Percentiles rank a stretch among this genome's conserved stretches.
phyloP scores from a whole-genome alignment of 805 yeast species.

The Pichia eremophila region DNA sequence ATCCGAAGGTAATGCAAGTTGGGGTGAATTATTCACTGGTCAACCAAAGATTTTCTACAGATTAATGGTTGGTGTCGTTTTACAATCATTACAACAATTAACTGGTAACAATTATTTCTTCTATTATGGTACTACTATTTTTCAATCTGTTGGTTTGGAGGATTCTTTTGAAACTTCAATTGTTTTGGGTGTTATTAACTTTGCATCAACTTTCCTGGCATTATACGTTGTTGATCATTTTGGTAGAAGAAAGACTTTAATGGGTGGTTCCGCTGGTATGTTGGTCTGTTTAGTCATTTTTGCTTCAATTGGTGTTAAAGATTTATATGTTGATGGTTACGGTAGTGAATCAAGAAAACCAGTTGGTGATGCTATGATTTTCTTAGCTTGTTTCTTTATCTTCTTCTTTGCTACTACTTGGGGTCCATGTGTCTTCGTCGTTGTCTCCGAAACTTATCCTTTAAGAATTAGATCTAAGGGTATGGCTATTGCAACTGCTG shows the following conservation, averaged over 20 bases:
- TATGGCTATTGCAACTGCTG: constrained; percentile 56
- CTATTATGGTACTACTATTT: constrained; percentile 57
- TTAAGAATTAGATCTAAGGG: constrained; percentile 53
- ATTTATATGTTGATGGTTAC: constrained; percentile 32
- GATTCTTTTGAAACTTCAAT: constrained; percentile 57
- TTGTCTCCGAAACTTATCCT: constrained; percentile 62
- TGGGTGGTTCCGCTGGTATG: constrained; percentile 46
- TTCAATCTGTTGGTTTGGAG: constrained; percentile 45
- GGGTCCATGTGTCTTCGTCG: constrained; percentile 63
- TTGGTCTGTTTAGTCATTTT: constrained; percentile 48
- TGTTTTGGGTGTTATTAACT: constrained; percentile 47
- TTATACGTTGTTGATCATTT: constrained; percentile 42
- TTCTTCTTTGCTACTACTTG: constrained; percentile 66
- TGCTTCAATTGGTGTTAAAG: constrained; percentile 50
- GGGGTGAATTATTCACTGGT: constrained; percentile 57
- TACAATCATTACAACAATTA: constrained; percentile 55
- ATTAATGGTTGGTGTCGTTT: constrained; percentile 45
- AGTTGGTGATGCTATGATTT: constrained; percentile 56
- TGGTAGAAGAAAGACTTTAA: constrained; percentile 45
- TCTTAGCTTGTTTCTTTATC: constrained; percentile 54
- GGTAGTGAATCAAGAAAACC: constrained; percentile 34
- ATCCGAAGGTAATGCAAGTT: constrained; percentile 54
- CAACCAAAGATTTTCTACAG: constrained; percentile 51
- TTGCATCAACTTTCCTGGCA: constrained; percentile 45
- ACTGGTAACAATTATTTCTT: constrained; percentile 60